Percentiles rank a stretch among this genome's conserved stretches.
phyloP scores from a whole-genome alignment of 805 yeast genomes.

The Citeromyces matritensis region DNA sequence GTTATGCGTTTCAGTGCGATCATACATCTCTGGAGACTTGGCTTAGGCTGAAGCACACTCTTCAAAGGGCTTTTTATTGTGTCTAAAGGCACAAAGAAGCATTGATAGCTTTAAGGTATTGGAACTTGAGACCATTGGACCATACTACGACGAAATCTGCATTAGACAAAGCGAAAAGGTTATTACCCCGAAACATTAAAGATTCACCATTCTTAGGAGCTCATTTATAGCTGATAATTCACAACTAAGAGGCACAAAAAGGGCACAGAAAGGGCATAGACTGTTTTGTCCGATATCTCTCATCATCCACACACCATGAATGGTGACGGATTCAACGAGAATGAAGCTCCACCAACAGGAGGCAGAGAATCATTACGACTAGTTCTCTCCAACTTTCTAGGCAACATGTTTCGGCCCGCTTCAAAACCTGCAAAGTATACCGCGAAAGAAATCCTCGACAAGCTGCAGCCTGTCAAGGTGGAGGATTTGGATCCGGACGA shows the following conservation, averaged over 20 bases:
- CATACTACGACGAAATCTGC: not conserved
- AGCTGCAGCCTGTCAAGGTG: slow-evolving; percentile 14
- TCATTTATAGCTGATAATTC: slow-evolving; percentile 1
- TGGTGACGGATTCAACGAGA: no score
- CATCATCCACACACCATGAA: not conserved
- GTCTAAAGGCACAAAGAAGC: not conserved
- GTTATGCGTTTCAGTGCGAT: no score
- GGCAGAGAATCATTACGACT: not conserved
- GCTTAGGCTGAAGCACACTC: no score
- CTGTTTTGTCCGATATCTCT: not conserved
- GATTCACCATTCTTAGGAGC: not conserved
- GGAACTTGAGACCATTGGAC: not conserved
- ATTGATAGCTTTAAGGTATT: not conserved
- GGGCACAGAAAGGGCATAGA: not conserved
- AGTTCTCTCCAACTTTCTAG: not conserved
- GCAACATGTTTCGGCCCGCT: not conserved
- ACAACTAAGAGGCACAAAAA: not conserved
- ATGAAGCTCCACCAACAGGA: not conserved
- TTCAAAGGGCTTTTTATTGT: not conserved
- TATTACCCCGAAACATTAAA: not conserved
- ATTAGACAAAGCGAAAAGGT: not conserved
- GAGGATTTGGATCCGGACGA: slow-evolving; percentile 13
- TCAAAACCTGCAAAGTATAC: slow-evolving; percentile 3
- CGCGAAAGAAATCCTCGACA: slow-evolving; percentile 14
- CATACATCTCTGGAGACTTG: no score